phyloP scores from a whole-genome alignment of 2,329 filamentous ascomycete species.

The Sclerotiophoma versabilis region DNA sequence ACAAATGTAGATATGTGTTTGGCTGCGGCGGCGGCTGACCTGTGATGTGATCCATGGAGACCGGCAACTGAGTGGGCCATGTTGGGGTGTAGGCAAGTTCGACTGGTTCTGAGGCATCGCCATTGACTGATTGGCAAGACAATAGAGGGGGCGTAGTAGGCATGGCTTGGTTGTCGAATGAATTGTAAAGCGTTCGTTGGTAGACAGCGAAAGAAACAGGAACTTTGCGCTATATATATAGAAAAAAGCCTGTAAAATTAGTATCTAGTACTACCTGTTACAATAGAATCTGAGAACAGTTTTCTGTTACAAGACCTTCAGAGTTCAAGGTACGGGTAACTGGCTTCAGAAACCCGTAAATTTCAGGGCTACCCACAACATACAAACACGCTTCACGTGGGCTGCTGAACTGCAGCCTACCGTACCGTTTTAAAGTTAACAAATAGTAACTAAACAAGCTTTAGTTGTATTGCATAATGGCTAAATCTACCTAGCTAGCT shows the following conservation, averaged over 20 bases:
- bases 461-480: no score
- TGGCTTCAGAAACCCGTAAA: neutral
- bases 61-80: neutral
- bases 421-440: neutral
- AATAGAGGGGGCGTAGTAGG: neutral
- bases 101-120: neutral
- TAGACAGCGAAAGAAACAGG: neutral
- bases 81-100: neutral
- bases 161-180: neutral
- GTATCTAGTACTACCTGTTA: no score
- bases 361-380: neutral
- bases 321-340: neutral
- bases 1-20: neutral
- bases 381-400: neutral
- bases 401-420: neutral
- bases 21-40: neutral
- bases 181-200: neutral
- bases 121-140: neutral
- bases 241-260: neutral
- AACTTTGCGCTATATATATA: neutral
- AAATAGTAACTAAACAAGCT: neutral
- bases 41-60: neutral
- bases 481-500: no score
- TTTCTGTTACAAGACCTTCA: neutral
- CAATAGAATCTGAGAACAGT: neutral